phyloP scores from a whole-genome alignment of 2,329 filamentous ascomycete species.

The Fusarium verrucosum region DNA sequence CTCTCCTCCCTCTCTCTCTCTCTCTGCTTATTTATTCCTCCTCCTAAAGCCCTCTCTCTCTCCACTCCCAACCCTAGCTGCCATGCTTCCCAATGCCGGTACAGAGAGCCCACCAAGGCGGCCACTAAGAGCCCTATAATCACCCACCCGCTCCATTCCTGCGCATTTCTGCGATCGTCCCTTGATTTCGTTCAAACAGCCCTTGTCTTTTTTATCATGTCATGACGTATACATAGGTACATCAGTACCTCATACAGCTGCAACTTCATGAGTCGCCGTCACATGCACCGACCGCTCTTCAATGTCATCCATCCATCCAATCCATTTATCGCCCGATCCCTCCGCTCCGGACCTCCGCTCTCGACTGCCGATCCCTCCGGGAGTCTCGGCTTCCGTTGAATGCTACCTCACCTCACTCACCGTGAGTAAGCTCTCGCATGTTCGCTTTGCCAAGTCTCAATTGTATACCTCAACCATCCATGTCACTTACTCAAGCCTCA shows the following conservation, averaged over 20 bases:
- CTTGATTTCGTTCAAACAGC: constrained; percentile 17
- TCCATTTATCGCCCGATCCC: constrained; percentile 20
- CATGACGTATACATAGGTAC: constrained; percentile 33
- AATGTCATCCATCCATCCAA: too few relatives aligned
- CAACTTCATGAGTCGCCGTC: constrained; percentile 5
- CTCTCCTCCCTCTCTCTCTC: neutral
- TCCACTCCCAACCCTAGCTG: constrained; percentile 24
- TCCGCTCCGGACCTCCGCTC: constrained; percentile 32
- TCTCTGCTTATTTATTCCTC: neutral
- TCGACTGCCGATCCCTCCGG: constrained; percentile 23
- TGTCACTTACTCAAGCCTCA: neutral
- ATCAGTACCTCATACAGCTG: too few relatives aligned
- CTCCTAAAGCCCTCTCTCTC: constrained; percentile 4
- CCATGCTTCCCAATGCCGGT: constrained; percentile 20
- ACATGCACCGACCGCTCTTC: constrained; percentile 4
- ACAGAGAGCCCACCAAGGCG: constrained; percentile 26
- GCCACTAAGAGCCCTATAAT: constrained; percentile 40
- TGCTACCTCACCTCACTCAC: constrained; percentile 1
- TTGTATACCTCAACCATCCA: neutral
- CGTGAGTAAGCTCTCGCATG: neutral
- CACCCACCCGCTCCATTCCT: constrained; percentile 37
- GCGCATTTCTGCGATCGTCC: constrained; percentile 31
- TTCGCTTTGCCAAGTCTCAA: neutral
- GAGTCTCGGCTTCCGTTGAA: neutral
- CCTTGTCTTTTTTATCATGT: constrained; percentile 8